These are phyloP conservation scores for Endotrypanum monterogeii DNA, from an alignment of 208 protist genomes.

Conservation along the genomic window DNA sequence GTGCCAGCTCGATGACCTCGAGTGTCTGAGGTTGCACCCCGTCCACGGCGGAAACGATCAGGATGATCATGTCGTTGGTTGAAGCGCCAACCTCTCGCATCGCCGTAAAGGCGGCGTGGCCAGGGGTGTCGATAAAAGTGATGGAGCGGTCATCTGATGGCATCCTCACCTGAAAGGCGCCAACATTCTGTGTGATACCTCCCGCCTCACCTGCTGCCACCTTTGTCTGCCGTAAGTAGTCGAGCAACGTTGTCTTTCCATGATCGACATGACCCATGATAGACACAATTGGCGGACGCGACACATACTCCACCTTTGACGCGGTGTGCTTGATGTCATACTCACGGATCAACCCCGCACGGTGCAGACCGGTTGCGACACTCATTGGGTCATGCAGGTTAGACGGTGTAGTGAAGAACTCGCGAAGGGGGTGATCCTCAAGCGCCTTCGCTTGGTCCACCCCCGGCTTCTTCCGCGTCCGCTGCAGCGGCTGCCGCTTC, in stretches of 20 bases:
- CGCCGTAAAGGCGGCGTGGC: slow-evolving; percentile 95
- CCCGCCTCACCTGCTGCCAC: slow-evolving; percentile 95
- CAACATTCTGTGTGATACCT: slow-evolving; percentile 98
- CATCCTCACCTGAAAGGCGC: slow-evolving; percentile 85
- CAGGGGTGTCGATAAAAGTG: slow-evolving; percentile 99
- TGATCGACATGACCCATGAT: slow-evolving; percentile 99
- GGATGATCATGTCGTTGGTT: slow-evolving; percentile 97
- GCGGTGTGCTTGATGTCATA: slow-evolving; percentile 88
- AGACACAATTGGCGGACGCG: slow-evolving; percentile 95
- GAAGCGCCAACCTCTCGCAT: slow-evolving; percentile 95
- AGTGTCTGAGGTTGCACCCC: slow-evolving; percentile 95
- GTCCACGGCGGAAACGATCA: slow-evolving; percentile 96
- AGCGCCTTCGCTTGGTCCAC: slow-evolving; percentile 73
- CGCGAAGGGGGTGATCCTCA: slow-evolving; percentile 83
- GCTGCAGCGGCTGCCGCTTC: slow-evolving; percentile 82
- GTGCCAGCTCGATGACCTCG: slow-evolving; percentile 91
- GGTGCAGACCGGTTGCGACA: slow-evolving; percentile 77
- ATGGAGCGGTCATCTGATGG: slow-evolving; percentile 55
- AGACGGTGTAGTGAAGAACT: slow-evolving; percentile 85
- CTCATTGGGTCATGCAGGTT: slow-evolving; percentile 84
- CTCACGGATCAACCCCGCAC: slow-evolving; percentile 75
- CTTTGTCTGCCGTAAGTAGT: slow-evolving; percentile 93
- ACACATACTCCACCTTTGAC: slow-evolving; percentile 68
- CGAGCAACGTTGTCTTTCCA: slow-evolving; percentile 97
- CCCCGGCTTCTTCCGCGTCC: slow-evolving; percentile 67